Conservation (phyloP, 495 filamentous ascomycete genomes). For the Filosporella fistucella region DNA sequence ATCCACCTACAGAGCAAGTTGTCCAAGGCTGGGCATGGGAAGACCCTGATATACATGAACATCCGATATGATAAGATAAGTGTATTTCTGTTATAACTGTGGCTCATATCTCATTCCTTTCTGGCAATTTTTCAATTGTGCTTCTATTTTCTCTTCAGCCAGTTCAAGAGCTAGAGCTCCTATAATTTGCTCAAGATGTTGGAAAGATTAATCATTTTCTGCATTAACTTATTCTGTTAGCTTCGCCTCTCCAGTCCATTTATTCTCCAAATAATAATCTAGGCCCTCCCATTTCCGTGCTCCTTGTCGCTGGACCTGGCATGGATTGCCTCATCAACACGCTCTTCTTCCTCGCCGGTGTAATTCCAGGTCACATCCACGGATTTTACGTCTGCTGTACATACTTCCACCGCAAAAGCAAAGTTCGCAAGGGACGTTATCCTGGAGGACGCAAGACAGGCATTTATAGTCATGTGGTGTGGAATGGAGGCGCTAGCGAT, state of each 20-base stretch:
- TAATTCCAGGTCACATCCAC: conserved; percentile 35
- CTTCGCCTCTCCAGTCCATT: not conserved
- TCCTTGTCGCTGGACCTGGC: conserved; percentile 23
- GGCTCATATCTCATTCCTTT: no score
- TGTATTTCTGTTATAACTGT: no score
- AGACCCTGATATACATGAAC: no score
- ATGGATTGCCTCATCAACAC: conserved; percentile 31
- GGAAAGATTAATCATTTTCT: conserved; percentile 13
- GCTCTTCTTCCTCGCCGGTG: conserved; percentile 32
- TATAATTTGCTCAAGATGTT: conserved; percentile 12
- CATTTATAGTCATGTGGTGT: conserved; percentile 26
- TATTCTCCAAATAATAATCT: not conserved
- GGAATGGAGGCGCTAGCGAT: conserved; percentile 25
- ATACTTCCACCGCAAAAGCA: conserved; percentile 31
- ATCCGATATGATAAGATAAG: no score
- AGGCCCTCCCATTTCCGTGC: conserved; percentile 9
- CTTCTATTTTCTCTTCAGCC: no score
- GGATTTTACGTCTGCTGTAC: conserved; percentile 36
- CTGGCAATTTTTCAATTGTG: no score
- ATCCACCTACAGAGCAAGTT: no score
- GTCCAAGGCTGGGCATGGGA: no score
- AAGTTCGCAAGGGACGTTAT: conserved; percentile 27
- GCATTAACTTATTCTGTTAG: conserved; percentile 18
- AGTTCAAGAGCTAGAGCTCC: no score
- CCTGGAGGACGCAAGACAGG: conserved; percentile 19